Conservation (phyloP, 2,329 filamentous ascomycete species). For the Alternaria ethzedia region DNA sequence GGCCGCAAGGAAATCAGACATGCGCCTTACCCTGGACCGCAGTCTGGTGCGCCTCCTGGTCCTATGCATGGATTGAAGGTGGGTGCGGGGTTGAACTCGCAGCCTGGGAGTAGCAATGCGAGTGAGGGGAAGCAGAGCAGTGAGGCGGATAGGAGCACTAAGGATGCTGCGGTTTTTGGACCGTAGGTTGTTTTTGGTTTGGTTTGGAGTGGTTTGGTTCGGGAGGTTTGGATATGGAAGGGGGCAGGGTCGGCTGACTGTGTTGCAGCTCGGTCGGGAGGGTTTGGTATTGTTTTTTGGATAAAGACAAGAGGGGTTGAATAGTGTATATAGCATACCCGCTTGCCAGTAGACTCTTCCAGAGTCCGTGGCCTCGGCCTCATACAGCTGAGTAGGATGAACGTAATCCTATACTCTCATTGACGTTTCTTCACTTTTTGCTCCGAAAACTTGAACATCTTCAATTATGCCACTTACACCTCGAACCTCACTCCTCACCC, state of each 20-base stretch:
- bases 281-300: neutral
- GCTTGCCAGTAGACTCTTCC: neutral
- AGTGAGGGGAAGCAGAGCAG: constrained; percentile 44
- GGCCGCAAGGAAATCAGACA: constrained; percentile 70
- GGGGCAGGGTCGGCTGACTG: neutral
- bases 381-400: neutral
- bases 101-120: constrained; percentile 29
- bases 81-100: constrained; percentile 8
- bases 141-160: constrained; percentile 35
- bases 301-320: neutral
- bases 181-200: constrained; percentile 7
- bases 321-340: constrained; percentile 1
- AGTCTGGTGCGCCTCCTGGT: constrained; percentile 13
- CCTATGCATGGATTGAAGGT: constrained; percentile 10
- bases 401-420: neutral
- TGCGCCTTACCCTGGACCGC: constrained; percentile 24
- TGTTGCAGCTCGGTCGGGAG: neutral
- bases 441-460: no score
- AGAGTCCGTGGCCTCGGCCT: neutral
- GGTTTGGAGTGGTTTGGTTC: neutral
- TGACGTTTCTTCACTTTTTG: neutral
- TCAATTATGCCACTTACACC: neutral
- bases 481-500: constrained; percentile 16
- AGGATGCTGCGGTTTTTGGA: constrained; percentile 23
- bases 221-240: neutral